Percentiles rank a stretch among this genome's conserved stretches.
These are phyloP conservation scores for Penicillium sp. DNA, from an alignment of 2,329 filamentous ascomycete species.

Conservation along the genomic window DNA sequence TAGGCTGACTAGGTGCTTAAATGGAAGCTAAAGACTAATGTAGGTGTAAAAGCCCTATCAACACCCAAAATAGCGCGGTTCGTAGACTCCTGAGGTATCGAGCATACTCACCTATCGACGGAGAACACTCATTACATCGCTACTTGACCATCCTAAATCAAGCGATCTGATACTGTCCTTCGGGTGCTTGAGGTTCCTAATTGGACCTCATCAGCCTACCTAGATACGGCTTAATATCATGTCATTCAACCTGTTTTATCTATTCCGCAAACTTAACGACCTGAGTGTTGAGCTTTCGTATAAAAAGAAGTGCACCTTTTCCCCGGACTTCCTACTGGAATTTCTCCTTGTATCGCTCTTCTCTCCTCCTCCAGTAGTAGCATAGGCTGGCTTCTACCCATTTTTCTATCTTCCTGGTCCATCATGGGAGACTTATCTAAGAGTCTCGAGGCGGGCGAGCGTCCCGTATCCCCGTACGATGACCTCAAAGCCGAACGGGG, in stretches of 20 bases:
- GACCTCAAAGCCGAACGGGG: constrained; percentile 10
- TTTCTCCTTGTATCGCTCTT: not conserved
- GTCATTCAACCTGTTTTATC: too few species aligned
- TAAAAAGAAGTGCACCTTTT: not conserved
- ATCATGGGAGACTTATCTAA: constrained; percentile 10
- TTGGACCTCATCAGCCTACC: not conserved
- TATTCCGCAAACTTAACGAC: too few species aligned
- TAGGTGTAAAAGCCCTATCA: not conserved
- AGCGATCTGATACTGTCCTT: too few species aligned
- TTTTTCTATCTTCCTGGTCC: not conserved
- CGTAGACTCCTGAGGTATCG: not conserved
- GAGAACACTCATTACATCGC: not conserved
- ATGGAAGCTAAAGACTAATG: not conserved
- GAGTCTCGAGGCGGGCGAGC: constrained; percentile 5
- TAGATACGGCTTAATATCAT: not conserved
- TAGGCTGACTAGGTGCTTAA: constrained; percentile 1
- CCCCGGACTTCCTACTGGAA: not conserved
- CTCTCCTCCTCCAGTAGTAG: not conserved
- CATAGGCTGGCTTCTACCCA: not conserved
- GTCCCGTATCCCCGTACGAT: not conserved
- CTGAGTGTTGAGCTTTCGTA: too few species aligned
- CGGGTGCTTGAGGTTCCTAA: not conserved
- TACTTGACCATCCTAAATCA: not conserved
- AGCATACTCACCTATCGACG: not conserved
- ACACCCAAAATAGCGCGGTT: not conserved